Conservation (phyloP, 2,329 filamentous ascomycete species). For the Conoideocrella luteorostrata region DNA sequence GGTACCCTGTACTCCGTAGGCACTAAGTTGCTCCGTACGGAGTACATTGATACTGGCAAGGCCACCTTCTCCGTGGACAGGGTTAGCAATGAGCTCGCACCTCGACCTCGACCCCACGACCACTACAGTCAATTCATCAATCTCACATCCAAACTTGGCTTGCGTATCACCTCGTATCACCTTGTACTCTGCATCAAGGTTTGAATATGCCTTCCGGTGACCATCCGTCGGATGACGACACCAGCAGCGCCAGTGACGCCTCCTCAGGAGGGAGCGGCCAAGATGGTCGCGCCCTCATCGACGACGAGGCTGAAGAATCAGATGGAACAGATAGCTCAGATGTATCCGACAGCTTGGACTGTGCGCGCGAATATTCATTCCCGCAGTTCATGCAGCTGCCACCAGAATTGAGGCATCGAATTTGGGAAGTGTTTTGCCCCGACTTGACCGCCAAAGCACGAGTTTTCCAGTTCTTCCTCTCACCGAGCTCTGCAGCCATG, state of each 20-base stretch:
- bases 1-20: too few species aligned
- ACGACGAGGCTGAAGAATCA: constrained; percentile 12
- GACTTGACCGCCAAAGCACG: constrained; percentile 19
- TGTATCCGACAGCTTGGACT: not conserved
- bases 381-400: constrained; percentile 21
- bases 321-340: not conserved
- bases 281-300: constrained; percentile 6
- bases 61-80: too few species aligned
- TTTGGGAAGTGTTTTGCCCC: constrained; percentile 28
- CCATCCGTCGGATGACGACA: constrained; percentile 1
- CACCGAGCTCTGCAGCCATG: constrained; percentile 2
- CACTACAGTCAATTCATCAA: too few species aligned
- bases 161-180: not conserved
- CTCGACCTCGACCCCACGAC: too few species aligned
- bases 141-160: too few species aligned
- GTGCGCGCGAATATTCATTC: constrained; percentile 13
- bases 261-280: constrained; percentile 1
- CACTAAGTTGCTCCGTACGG: too few species aligned
- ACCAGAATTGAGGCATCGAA: constrained; percentile 24
- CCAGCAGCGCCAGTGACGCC: constrained; percentile 3
- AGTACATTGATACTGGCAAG: too few species aligned
- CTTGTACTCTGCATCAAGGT: not conserved
- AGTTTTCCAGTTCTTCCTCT: constrained; percentile 12
- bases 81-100: too few species aligned
- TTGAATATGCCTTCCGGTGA: constrained; percentile 2